These are phyloP conservation scores for Suillus bovinus DNA, from an alignment of 768 basidiomycete species.

Conservation along the genomic window DNA sequence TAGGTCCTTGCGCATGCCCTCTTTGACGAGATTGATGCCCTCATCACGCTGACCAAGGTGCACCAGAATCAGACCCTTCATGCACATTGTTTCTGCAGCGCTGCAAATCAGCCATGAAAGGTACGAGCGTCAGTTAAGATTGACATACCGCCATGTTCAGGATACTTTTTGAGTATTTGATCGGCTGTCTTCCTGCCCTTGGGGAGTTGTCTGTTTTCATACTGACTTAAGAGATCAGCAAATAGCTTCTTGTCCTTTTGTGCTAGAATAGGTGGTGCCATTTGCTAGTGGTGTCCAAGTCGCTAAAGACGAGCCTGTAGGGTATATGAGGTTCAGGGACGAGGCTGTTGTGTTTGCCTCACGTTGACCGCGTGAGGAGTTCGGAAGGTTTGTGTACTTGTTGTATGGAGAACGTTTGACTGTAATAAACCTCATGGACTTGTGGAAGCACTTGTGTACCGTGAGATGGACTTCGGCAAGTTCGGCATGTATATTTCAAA, in stretches of 20 bases:
- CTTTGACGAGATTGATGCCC: conserved; percentile 81
- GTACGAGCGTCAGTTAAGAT: not conserved
- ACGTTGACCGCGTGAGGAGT: conserved; percentile 5
- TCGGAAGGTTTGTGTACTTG: conserved; percentile 1
- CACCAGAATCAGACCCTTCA: conserved; percentile 90
- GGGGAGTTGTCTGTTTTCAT: conserved; percentile 87
- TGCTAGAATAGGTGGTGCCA: conserved; percentile 47
- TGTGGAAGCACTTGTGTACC: not conserved
- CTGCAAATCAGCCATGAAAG: conserved; percentile 5
- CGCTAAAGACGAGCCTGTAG: not conserved
- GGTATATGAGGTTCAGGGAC: conserved; percentile 1
- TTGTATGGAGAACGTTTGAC: conserved; percentile 1
- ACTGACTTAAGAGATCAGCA: conserved; percentile 81
- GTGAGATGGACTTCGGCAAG: not conserved
- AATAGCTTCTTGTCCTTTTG: conserved; percentile 85
- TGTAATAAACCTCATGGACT: not conserved
- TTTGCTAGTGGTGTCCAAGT: conserved; percentile 8
- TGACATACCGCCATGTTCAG: conserved; percentile 90
- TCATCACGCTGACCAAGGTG: conserved; percentile 81
- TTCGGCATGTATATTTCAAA: not conserved
- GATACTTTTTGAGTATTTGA: conserved; percentile 92
- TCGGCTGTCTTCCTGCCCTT: conserved; percentile 91
- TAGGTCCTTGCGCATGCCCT: conserved; percentile 78
- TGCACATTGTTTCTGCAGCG: conserved; percentile 82
- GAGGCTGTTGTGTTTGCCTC: conserved; percentile 5